Percentiles rank a stretch among this genome's conserved stretches.
These are phyloP conservation scores for Arthrobotrys musiformis DNA, from an alignment of 2,329 filamentous ascomycete genomes.

Conservation along the genomic window DNA sequence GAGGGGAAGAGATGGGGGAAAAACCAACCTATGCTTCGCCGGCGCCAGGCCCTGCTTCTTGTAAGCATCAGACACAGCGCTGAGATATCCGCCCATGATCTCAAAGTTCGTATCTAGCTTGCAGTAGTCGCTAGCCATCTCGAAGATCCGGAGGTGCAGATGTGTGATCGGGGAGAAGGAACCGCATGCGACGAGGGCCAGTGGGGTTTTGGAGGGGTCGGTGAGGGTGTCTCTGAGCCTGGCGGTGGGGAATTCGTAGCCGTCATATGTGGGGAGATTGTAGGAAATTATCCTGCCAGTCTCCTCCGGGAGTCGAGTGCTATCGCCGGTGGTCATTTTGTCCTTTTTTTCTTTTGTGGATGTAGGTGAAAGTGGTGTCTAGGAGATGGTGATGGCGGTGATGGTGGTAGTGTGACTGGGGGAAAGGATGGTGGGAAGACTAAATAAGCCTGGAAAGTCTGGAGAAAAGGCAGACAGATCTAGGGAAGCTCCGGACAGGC, in stretches of 20 bases:
- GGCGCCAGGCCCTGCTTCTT: conserved; percentile 83
- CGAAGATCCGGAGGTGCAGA: conserved; percentile 85
- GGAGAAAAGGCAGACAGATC: conserved; percentile 24
- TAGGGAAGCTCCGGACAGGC: conserved; percentile 23
- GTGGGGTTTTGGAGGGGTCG: conserved; percentile 70
- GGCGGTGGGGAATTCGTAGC: conserved; percentile 72
- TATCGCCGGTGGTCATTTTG: conserved; percentile 35
- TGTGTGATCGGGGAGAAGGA: conserved; percentile 80
- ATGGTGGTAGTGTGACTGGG: conserved; percentile 21
- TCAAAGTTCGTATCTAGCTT: conserved; percentile 79
- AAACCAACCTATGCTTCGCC: conserved; percentile 72
- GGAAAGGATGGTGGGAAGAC: not conserved
- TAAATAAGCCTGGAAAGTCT: too few species aligned
- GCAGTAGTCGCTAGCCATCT: conserved; percentile 83
- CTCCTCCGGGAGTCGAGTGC: conserved; percentile 11
- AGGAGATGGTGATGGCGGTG: not conserved
- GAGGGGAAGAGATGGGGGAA: not conserved
- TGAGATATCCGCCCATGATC: conserved; percentile 85
- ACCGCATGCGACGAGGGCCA: conserved; percentile 76
- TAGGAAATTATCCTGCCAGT: conserved; percentile 30
- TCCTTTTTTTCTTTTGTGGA: not conserved
- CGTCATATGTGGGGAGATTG: conserved; percentile 45
- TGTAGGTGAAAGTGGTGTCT: too few species aligned
- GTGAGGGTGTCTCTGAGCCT: conserved; percentile 70
- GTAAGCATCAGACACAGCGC: conserved; percentile 79